Conservation (phyloP, 169 alveolate species). For the Plasmodium vivax region DNA sequence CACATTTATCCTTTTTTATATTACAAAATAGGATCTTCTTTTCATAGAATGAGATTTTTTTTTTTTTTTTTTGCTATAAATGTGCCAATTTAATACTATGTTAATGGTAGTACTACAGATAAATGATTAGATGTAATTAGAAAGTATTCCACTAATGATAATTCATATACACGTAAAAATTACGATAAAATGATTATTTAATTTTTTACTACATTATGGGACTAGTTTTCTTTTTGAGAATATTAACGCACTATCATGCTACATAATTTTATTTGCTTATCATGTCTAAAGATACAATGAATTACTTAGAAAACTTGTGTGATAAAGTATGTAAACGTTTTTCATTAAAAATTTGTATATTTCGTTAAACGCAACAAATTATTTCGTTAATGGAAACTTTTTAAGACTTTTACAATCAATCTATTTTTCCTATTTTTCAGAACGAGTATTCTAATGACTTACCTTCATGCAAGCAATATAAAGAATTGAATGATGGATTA, state of each 20-base stretch:
- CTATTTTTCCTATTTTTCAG: not conserved
- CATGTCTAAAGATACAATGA: not conserved
- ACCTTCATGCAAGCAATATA: not conserved
- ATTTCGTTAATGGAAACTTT: not conserved
- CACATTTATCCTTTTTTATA: not conserved
- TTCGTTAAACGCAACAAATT: not conserved
- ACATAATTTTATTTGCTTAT: not conserved
- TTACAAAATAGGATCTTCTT: not conserved
- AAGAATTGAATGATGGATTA: not conserved
- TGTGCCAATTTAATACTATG: not conserved
- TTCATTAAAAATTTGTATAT: not conserved
- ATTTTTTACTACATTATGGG: not conserved
- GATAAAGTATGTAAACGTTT: not conserved
- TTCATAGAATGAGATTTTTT: not conserved
- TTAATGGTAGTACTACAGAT: not conserved
- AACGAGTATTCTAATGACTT: not conserved
- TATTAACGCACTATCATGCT: not conserved
- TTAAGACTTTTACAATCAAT: not conserved
- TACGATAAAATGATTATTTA: not conserved
- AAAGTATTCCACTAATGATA: not conserved
- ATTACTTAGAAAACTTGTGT: not conserved
- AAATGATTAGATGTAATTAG: not conserved
- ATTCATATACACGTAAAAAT: not conserved
- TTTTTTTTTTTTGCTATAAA: not conserved
- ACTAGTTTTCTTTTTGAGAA: not conserved